These are phyloP conservation scores for Colletotrichum sp. DNA, from an alignment of 2,329 filamentous ascomycete genomes.

Conservation along the genomic window DNA sequence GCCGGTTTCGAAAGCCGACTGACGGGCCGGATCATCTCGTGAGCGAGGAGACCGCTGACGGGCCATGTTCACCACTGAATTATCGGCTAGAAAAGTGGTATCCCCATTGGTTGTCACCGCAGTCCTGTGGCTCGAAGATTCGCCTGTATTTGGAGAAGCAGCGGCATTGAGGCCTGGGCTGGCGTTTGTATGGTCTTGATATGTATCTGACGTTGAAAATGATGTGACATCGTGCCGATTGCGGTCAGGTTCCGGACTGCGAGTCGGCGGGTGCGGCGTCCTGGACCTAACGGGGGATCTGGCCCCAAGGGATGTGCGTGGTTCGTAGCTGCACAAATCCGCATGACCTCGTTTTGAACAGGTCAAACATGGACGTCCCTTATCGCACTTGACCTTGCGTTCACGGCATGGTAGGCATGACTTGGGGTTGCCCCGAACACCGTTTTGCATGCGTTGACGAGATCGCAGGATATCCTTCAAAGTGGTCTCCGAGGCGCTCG, in stretches of 20 bases:
- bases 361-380: neutral
- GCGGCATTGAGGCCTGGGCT: neutral
- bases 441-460: neutral
- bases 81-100: neutral
- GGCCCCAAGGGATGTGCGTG: neutral
- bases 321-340: neutral
- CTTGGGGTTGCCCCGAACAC: neutral
- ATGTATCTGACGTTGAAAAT: neutral
- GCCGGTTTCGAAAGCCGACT: neutral
- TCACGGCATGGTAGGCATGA: neutral
- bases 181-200: too few relatives aligned
- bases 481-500: neutral
- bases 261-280: neutral
- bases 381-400: neutral
- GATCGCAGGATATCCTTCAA: neutral
- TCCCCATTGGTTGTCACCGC: neutral
- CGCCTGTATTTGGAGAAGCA: neutral
- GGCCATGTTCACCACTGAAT: neutral
- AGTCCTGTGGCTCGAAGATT: neutral
- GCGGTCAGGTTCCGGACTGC: neutral
- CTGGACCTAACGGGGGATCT: neutral
- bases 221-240: neutral
- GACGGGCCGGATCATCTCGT: neutral
- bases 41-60: neutral
- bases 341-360: neutral